Evolutionary conservation across 345 rosid species (phyloP).

Genomic region (Excoecaria agallocha): DNA sequence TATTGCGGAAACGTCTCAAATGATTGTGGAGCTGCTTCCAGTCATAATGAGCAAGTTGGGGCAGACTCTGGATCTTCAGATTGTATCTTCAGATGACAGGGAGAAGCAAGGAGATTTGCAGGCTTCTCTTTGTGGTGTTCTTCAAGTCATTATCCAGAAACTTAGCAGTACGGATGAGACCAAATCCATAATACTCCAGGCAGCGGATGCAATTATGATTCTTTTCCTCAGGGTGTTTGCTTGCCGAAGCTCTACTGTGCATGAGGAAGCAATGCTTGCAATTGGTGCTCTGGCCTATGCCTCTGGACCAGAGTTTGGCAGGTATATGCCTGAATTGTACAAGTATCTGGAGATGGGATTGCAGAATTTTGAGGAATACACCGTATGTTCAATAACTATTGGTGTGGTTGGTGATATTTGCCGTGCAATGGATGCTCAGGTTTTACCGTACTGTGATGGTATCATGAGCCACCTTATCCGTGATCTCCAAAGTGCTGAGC

Average conservation of each 20-base stretch:
- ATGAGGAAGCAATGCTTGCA: constrained; percentile 99
- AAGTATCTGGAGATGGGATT: constrained; percentile 85
- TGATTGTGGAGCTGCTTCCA: constrained; percentile 70
- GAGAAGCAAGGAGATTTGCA: constrained; percentile 92
- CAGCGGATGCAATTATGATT: constrained; percentile 80
- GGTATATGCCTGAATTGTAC: constrained; percentile 74
- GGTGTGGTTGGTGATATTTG: constrained; percentile 92
- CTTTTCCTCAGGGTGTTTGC: constrained; percentile 79
- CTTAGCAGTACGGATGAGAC: constrained; percentile 64
- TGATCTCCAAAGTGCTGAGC: constrained; percentile 65
- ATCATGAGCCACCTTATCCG: constrained; percentile 74
- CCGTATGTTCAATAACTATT: constrained; percentile 84
- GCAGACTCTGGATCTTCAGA: constrained; percentile 70
- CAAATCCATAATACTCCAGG: constrained; percentile 55
- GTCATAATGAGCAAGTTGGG: constrained; percentile 68
- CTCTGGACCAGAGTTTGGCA: constrained; percentile 68
- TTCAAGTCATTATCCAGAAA: constrained; percentile 94
- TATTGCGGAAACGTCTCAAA: constrained; percentile 55
- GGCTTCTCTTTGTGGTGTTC: constrained; percentile 86
- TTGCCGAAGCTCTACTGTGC: constrained; percentile 89
- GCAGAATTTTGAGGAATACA: constrained; percentile 88
- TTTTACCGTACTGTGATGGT: constrained; percentile 81
- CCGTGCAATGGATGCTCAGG: constrained; percentile 75
- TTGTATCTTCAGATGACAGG: constrained; percentile 70
- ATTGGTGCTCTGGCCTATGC: constrained; percentile 96